Evolutionary conservation across 768 basidiomycete species (phyloP).

Genomic region (Phanerochaete sordida): DNA sequence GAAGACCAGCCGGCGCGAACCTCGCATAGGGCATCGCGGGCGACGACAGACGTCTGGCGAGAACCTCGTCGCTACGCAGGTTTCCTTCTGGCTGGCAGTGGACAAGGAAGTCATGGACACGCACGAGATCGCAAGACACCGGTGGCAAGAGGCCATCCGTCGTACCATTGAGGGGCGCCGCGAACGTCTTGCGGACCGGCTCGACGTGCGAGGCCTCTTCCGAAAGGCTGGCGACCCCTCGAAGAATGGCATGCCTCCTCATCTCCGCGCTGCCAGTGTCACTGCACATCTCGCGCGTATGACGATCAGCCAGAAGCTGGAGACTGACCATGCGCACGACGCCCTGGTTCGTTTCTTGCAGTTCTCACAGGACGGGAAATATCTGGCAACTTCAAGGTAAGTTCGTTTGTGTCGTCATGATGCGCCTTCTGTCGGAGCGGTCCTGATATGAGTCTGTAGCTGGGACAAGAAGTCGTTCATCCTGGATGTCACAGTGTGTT

Average conservation of each 20-base stretch:
- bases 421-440: no score
- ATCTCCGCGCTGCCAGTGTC: background rate
- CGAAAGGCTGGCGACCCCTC: background rate
- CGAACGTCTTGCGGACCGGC: background rate
- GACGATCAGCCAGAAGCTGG: background rate
- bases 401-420: background rate
- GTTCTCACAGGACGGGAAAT: conserved; percentile 9
- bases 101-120: background rate
- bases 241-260: background rate
- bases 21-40: background rate
- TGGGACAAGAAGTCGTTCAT: conserved; percentile 9
- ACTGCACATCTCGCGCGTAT: conserved; percentile 1
- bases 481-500: background rate
- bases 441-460: background rate
- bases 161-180: background rate
- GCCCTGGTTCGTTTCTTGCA: conserved; percentile 6
- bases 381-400: conserved; percentile 10
- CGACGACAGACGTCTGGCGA: background rate
- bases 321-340: conserved; percentile 3
- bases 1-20: background rate
- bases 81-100: conserved; percentile 1
- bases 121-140: background rate
- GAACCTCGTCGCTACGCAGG: background rate
- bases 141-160: conserved; percentile 5
- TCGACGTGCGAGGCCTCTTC: background rate